Evolutionary conservation across 2,329 filamentous ascomycete species (phyloP).

Genomic region (Escovopsis sp.): DNA sequence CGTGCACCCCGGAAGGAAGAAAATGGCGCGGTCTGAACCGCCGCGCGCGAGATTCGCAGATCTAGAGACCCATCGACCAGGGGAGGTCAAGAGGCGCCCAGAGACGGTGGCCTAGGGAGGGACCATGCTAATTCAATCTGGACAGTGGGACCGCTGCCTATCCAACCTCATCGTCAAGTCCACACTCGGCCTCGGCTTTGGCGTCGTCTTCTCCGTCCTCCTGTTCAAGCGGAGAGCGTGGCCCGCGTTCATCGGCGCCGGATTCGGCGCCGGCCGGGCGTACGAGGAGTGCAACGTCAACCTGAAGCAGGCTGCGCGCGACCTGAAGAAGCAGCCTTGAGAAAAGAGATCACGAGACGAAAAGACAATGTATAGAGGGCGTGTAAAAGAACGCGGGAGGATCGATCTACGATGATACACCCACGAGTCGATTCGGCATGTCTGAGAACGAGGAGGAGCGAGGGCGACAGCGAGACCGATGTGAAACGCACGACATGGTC

Average conservation of each 20-base stretch:
- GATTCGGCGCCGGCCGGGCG: slow-evolving; percentile 88
- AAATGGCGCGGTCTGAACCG: no score
- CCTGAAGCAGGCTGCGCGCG: slow-evolving; percentile 45
- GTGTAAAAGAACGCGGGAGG: background rate
- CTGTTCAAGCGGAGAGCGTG: slow-evolving; percentile 96
- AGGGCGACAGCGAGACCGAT: no score
- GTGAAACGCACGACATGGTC: no score
- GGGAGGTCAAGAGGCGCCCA: background rate
- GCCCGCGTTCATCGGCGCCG: slow-evolving; percentile 88
- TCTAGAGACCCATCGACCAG: no score
- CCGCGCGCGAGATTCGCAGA: no score
- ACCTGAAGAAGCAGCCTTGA: slow-evolving; percentile 31
- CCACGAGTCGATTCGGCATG: no score
- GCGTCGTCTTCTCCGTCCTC: slow-evolving; percentile 95
- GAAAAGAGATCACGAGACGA: slow-evolving; percentile 7
- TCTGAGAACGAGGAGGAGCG: no score
- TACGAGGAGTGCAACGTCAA: slow-evolving; percentile 96
- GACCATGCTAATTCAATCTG: slow-evolving; percentile 10
- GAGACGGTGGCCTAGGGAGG: slow-evolving; percentile 5
- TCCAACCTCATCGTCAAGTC: slow-evolving; percentile 97
- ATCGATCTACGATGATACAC: slow-evolving; percentile 1
- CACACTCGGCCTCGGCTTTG: slow-evolving; percentile 87
- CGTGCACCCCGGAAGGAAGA: no score
- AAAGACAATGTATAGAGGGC: background rate
- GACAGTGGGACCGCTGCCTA: slow-evolving; percentile 93